phyloP scores from a whole-genome alignment of 108 stramenopile genomes.

The Chaetoceros tenuissimus region DNA sequence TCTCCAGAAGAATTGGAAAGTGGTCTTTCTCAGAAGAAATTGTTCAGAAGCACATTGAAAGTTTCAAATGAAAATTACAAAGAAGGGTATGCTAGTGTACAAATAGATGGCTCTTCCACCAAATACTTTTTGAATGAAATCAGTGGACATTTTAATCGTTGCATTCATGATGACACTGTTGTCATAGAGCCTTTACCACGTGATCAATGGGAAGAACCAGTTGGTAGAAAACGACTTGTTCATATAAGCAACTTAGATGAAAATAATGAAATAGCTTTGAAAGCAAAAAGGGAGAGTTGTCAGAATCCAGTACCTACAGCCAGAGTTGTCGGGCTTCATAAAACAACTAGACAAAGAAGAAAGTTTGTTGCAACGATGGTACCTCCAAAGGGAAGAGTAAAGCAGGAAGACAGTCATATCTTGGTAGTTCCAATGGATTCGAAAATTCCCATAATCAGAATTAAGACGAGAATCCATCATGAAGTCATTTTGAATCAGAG shows the following conservation, averaged over 20 bases:
- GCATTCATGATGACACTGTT: slow-evolving; percentile 40
- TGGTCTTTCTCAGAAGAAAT: slow-evolving; percentile 20
- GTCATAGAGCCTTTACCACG: slow-evolving; percentile 25
- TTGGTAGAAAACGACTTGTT: slow-evolving; percentile 37
- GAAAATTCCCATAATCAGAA: slow-evolving; percentile 45
- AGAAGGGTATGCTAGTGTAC: slow-evolving; percentile 27
- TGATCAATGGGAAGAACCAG: slow-evolving; percentile 34
- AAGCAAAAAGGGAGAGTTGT: neutral
- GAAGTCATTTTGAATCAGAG: slow-evolving; percentile 10
- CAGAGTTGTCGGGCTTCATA: slow-evolving; percentile 30
- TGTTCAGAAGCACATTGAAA: slow-evolving; percentile 23
- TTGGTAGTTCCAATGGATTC: slow-evolving; percentile 48
- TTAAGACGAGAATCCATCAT: slow-evolving; percentile 20
- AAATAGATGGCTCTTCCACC: slow-evolving; percentile 1
- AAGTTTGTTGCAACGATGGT: slow-evolving; percentile 36
- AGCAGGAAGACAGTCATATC: neutral
- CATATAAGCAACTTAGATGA: slow-evolving; percentile 14
- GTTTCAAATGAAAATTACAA: slow-evolving; percentile 39
- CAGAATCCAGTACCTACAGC: slow-evolving; percentile 27
- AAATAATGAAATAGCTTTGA: slow-evolving; percentile 10
- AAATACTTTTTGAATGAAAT: slow-evolving; percentile 25
- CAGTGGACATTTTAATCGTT: slow-evolving; percentile 40
- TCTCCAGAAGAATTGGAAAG: slow-evolving; percentile 14
- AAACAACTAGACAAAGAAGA: slow-evolving; percentile 16
- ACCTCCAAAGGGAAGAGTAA: slow-evolving; percentile 15